Evolutionary conservation across 768 basidiomycete genomes (phyloP).

Genomic region (Termitomyces sp.): DNA sequence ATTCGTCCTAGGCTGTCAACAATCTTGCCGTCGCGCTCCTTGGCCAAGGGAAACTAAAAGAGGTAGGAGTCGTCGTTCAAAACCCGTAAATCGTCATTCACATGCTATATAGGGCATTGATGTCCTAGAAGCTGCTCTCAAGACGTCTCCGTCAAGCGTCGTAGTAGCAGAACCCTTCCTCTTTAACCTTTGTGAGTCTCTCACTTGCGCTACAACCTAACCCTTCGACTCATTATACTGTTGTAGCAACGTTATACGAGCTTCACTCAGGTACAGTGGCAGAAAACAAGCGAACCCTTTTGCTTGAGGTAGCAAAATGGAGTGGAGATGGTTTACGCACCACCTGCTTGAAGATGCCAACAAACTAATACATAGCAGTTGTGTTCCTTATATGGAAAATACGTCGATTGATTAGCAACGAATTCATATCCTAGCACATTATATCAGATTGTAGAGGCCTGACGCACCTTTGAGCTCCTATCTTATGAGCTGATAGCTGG

Average conservation of each 20-base stretch:
- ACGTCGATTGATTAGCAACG: no score
- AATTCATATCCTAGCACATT: no score
- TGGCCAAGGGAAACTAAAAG: slow-evolving; percentile 67
- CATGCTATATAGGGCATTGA: slow-evolving; percentile 53
- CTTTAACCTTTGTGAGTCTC: slow-evolving; percentile 73
- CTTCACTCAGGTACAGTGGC: slow-evolving; percentile 68
- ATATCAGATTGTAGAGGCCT: no score
- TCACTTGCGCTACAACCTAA: neutral
- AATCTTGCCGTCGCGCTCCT: slow-evolving; percentile 72
- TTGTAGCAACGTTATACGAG: slow-evolving; percentile 77
- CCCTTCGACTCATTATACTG: neutral
- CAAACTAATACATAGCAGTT: slow-evolving; percentile 36
- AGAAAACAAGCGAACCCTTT: slow-evolving; percentile 72
- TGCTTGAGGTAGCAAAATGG: slow-evolving; percentile 80
- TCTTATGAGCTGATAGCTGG: no score
- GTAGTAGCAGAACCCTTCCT: slow-evolving; percentile 80
- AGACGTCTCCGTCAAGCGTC: slow-evolving; percentile 63
- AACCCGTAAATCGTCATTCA: neutral
- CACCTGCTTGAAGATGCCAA: slow-evolving; percentile 76
- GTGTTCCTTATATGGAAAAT: neutral
- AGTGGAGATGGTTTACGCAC: slow-evolving; percentile 80
- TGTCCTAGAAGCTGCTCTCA: slow-evolving; percentile 60
- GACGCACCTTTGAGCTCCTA: no score
- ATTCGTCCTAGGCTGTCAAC: slow-evolving; percentile 44
- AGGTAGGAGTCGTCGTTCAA: slow-evolving; percentile 40